Evolutionary conservation across 75 land plant species (phyloP).

Genomic region (Chamaecyparis obtusa): DNA sequence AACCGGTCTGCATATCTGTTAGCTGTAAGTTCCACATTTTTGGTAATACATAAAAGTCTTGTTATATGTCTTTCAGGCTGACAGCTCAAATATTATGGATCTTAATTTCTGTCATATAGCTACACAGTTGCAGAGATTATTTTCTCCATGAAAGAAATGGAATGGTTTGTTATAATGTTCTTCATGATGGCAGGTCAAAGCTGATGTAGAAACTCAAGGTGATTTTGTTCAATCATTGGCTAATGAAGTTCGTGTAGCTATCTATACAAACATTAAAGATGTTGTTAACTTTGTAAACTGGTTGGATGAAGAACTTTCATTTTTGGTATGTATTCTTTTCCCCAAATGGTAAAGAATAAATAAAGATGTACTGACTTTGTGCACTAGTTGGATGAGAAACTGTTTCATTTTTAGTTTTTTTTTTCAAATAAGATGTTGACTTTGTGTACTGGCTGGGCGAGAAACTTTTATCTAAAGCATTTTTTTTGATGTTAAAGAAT

Average conservation of each 20-base stretch:
- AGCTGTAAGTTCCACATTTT: slow-evolving; percentile 55
- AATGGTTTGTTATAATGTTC: not conserved
- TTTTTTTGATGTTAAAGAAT: not conserved
- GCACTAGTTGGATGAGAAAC: slow-evolving; percentile 97
- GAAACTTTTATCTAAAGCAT: too few species aligned
- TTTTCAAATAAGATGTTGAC: too few species aligned
- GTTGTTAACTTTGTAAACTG: slow-evolving; percentile 91
- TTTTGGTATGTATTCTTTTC: slow-evolving; percentile 59
- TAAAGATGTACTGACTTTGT: slow-evolving; percentile 90
- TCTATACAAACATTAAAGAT: slow-evolving; percentile 73
- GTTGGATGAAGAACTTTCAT: slow-evolving; percentile 99
- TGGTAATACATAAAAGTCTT: not conserved
- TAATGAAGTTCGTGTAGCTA: slow-evolving; percentile 81
- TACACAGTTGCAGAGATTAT: not conserved
- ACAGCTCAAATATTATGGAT: not conserved
- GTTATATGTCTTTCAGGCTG: not conserved
- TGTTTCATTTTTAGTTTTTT: slow-evolving; percentile 81
- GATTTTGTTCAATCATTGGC: slow-evolving; percentile 95
- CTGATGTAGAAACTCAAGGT: slow-evolving; percentile 99
- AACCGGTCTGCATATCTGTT: slow-evolving; percentile 84
- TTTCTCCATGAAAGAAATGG: not conserved
- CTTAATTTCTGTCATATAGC: not conserved
- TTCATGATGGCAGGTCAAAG: slow-evolving; percentile 77
- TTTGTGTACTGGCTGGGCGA: too few species aligned
- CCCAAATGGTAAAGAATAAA: slow-evolving; percentile 16